Conservation (phyloP, 2,329 filamentous ascomycete genomes). For the Apiospora arundinis region DNA sequence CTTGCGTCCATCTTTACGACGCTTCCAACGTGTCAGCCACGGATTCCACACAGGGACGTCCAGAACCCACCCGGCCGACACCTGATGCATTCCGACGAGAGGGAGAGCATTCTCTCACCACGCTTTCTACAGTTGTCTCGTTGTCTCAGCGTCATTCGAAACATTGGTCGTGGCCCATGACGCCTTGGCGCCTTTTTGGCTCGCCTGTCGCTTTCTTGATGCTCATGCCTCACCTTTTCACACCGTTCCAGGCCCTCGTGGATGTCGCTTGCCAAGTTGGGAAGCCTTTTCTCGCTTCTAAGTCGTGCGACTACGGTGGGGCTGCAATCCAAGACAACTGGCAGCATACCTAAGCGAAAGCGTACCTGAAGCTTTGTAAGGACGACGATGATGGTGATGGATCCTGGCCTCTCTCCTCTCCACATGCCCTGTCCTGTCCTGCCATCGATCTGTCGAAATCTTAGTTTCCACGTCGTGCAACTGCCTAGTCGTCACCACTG, state of each 20-base stretch:
- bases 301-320: background rate
- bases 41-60: slow-evolving; percentile 22
- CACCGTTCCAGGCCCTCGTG: background rate
- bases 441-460: background rate
- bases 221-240: slow-evolving; percentile 3
- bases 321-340: slow-evolving; percentile 3
- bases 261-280: background rate
- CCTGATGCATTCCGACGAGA: background rate
- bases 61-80: background rate
- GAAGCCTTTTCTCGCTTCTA: background rate
- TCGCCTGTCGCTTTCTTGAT: background rate
- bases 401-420: background rate
- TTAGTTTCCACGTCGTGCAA: background rate
- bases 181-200: background rate
- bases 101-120: background rate
- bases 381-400: background rate
- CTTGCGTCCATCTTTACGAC: slow-evolving; percentile 5
- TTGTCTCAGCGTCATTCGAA: slow-evolving; percentile 6
- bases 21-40: slow-evolving; percentile 25
- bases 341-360: background rate
- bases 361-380: slow-evolving; percentile 8
- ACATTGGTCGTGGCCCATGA: background rate
- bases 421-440: background rate
- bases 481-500: background rate
- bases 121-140: background rate